Base-by-base conservation (phyloP, 352 stramenopile genomes). In the Thalassiosira pacifica region DNA sequence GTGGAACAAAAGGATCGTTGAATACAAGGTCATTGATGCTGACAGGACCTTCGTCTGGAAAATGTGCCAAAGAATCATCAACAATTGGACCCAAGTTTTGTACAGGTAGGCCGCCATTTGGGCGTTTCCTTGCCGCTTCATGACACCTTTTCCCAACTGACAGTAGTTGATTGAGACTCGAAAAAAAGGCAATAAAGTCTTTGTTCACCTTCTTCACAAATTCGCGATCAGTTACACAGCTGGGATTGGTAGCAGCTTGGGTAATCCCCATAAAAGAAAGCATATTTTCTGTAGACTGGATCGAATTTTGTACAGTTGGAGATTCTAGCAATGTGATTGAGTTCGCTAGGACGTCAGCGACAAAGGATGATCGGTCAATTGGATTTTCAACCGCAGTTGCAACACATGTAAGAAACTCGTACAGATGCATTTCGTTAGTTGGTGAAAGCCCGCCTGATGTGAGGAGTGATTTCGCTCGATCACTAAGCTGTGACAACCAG, bases 381-480 rank as follows among this genome's bases (percentile, higher is more conserved):
- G 89, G 88, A 80, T 96, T 92, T 42, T 94, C 85, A 27, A 94
- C 91, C 29, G 88, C 89, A 31, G 85, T 93, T 52, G 91, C 91
- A 27, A 96, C 88, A 84, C 89, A 93, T 27, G 87, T 90, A 19
- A 96, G 76, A 75, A 96, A 96, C 77, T 96, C 92, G 64, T 93
- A 94, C 0, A 96, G 74, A 79, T 96, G 91, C 88, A 95, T 96
- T 75, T 90, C 79, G 76, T 94, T 94, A 1, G 83, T 82, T 34
- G 90, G 88, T 34, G 89, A 86, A 37, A 94, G 75, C 18, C 80
- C 80, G 73, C 82, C 74, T 48, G 81, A 89, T 16, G 75, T 63
- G 48, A 96, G 74, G n/a, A 93, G 72, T 22, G 79, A 75, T 31
- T 88, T 90, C 18, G 85, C 86, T 63, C 85, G 77, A 24, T 94